Percentiles rank a stretch among this genome's conserved stretches.
Evolutionary conservation across 495 filamentous ascomycete species (phyloP).

Genomic region (Daldinia decipiens): DNA sequence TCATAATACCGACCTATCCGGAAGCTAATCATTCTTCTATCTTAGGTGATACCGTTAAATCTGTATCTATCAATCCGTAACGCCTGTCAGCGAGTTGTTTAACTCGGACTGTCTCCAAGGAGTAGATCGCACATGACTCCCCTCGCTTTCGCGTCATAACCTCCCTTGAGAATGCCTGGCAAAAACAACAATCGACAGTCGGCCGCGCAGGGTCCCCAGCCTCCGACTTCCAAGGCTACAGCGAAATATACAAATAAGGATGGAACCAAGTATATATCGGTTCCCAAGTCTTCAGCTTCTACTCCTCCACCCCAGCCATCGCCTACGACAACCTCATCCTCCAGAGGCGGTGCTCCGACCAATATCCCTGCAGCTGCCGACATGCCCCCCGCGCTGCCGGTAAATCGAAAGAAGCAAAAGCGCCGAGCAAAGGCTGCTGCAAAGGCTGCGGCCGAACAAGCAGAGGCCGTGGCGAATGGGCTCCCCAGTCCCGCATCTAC

Average conservation of each 20-base stretch:
- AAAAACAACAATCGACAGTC: constrained; percentile 57
- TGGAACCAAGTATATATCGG: constrained; percentile 73
- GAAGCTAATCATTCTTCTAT: constrained; percentile 2
- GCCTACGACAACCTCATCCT: constrained; percentile 52
- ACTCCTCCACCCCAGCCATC: constrained; percentile 63
- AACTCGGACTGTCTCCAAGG: constrained; percentile 20
- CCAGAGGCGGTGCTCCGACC: constrained; percentile 47
- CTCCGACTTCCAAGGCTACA: constrained; percentile 57
- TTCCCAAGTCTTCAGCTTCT: constrained; percentile 65
- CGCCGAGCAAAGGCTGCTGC: constrained; percentile 81
- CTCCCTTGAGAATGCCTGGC: constrained; percentile 61
- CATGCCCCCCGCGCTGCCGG: constrained; percentile 53
- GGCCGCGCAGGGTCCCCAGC: constrained; percentile 50
- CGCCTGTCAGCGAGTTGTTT: constrained; percentile 17
- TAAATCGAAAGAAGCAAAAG: constrained; percentile 95
- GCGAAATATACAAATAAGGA: constrained; percentile 73
- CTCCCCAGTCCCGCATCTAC: constrained; percentile 52
- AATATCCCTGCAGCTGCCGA: constrained; percentile 40
- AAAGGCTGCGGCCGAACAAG: constrained; percentile 67
- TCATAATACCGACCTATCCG: neutral
- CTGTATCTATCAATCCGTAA: constrained; percentile 12
- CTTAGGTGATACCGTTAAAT: constrained; percentile 5
- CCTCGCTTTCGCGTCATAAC: constrained; percentile 41
- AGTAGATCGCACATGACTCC: constrained; percentile 49
- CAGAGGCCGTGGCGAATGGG: constrained; percentile 50